These are phyloP conservation scores for Suillus subalutaceus DNA, from an alignment of 768 basidiomycete species.

Conservation along the genomic window DNA sequence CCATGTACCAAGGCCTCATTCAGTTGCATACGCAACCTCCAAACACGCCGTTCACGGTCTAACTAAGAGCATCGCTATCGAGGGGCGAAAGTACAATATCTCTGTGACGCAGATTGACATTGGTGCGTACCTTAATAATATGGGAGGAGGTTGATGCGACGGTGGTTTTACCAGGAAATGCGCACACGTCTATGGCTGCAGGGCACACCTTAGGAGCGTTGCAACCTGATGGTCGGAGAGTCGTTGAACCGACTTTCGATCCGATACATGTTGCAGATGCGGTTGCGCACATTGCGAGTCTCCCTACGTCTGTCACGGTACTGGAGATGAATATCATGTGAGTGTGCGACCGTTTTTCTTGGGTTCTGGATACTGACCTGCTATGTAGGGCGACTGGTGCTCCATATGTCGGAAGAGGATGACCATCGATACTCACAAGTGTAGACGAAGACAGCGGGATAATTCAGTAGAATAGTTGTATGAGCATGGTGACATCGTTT, in stretches of 20 bases:
- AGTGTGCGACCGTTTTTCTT: slow-evolving; percentile 27
- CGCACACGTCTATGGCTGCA: slow-evolving; percentile 61
- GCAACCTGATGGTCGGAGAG: slow-evolving; percentile 67
- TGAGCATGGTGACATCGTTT: not conserved
- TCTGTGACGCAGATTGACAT: slow-evolving; percentile 85
- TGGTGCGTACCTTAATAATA: slow-evolving; percentile 44
- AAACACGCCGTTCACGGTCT: slow-evolving; percentile 83
- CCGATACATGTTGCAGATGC: slow-evolving; percentile 72
- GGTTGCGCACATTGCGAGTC: slow-evolving; percentile 68
- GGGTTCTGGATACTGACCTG: not conserved
- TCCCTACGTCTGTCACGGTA: slow-evolving; percentile 72
- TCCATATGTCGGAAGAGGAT: slow-evolving; percentile 53
- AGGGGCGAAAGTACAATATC: slow-evolving; percentile 74
- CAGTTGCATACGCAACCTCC: slow-evolving; percentile 68
- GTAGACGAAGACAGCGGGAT: not conserved
- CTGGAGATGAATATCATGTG: slow-evolving; percentile 78
- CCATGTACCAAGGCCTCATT: slow-evolving; percentile 66
- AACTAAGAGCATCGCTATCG: slow-evolving; percentile 76
- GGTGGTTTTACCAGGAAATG: slow-evolving; percentile 55
- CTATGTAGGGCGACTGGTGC: slow-evolving; percentile 44
- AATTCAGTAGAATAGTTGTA: not conserved
- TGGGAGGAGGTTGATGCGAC: slow-evolving; percentile 2
- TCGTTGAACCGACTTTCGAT: slow-evolving; percentile 68
- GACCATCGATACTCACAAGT: slow-evolving; percentile 11
- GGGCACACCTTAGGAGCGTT: slow-evolving; percentile 51